These are phyloP conservation scores for Gaeumannomyces tritici DNA, from an alignment of 2,329 filamentous ascomycete genomes.

Conservation along the genomic window DNA sequence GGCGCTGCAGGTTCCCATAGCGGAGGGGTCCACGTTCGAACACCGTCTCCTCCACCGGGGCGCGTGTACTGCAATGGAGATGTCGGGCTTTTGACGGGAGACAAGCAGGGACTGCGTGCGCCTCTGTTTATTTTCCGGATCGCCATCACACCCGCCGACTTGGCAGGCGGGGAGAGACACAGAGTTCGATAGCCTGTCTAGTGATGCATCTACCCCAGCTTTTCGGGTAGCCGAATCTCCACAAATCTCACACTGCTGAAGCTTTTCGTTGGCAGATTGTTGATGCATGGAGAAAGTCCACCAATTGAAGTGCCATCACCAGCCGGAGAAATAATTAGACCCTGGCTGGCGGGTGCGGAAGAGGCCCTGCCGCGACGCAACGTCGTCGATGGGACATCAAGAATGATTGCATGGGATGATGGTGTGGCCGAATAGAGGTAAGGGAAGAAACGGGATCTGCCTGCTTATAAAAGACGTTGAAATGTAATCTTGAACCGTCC, in stretches of 20 bases:
- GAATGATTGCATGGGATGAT: not conserved
- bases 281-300: not conserved
- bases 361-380: not conserved
- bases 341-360: not conserved
- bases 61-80: not conserved
- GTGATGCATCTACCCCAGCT: not conserved
- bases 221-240: not conserved
- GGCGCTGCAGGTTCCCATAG: conserved; percentile 23
- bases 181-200: not conserved
- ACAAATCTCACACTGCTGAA: not conserved
- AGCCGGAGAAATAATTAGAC: not conserved
- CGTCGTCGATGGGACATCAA: not conserved
- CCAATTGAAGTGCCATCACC: not conserved
- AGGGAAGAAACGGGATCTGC: not conserved
- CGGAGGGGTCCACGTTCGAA: not conserved
- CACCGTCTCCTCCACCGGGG: not conserved
- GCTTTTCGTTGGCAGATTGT: not conserved
- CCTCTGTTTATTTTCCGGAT: not conserved
- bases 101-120: not conserved
- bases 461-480: not conserved
- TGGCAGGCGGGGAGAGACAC: not conserved
- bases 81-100: not conserved
- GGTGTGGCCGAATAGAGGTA: not conserved
- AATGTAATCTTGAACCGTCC: not conserved
- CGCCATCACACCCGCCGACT: not conserved